Conservation (phyloP, 345 rosid genomes). For the Litchi chinensis region DNA sequence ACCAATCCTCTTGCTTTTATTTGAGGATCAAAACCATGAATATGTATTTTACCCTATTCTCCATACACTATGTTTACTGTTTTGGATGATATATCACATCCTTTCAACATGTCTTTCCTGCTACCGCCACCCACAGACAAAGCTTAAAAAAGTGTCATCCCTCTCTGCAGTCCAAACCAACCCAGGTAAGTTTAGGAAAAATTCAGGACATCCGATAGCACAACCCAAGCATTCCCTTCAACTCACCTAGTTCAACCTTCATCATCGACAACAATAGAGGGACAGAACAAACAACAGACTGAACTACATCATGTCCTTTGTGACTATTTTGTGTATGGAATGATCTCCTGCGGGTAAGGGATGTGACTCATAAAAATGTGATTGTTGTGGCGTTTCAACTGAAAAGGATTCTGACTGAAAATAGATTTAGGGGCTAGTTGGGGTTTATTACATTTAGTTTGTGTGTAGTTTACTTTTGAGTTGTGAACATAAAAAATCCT, state of each 20-base stretch:
- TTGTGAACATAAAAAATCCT: not conserved
- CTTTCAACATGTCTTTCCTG: not conserved
- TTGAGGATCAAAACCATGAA: not conserved
- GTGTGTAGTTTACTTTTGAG: not conserved
- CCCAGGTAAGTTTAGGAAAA: not conserved
- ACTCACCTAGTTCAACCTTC: not conserved
- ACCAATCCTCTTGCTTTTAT: not conserved
- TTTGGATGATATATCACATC: no score
- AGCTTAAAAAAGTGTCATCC: no score
- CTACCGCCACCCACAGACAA: no score
- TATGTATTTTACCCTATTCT: not conserved
- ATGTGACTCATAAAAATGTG: not conserved
- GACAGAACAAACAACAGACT: not conserved
- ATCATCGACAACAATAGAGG: not conserved
- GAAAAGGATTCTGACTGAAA: not conserved
- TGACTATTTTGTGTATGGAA: not conserved
- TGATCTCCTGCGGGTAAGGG: not conserved
- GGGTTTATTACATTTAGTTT: not conserved
- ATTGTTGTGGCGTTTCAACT: not conserved
- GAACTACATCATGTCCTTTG: not conserved
- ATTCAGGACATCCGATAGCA: not conserved
- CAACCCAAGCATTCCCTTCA: not conserved
- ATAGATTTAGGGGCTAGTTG: not conserved
- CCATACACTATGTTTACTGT: no score
- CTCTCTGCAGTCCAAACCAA: not conserved